These are phyloP conservation scores for Obba rivulosa DNA, from an alignment of 768 basidiomycete genomes.

Conservation along the genomic window DNA sequence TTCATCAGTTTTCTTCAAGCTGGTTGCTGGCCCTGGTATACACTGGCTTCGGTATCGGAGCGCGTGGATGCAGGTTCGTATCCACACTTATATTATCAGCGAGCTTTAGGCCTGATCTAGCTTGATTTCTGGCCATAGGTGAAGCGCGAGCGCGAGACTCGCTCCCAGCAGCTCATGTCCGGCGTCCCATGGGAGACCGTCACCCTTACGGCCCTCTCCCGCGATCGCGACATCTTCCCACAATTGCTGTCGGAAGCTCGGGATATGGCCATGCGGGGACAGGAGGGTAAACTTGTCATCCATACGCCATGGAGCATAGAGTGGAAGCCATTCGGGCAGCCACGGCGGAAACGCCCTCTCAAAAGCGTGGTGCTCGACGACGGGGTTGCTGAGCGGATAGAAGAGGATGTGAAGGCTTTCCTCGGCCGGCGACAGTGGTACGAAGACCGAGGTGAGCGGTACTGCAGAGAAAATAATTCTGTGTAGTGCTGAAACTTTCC, in stretches of 20 bases:
- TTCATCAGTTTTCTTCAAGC: slow-evolving; percentile 80
- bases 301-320: slow-evolving; percentile 96
- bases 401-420: slow-evolving; percentile 76
- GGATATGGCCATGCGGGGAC: slow-evolving; percentile 75
- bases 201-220: slow-evolving; percentile 86
- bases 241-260: slow-evolving; percentile 82
- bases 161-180: slow-evolving; percentile 85
- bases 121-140: slow-evolving; percentile 50
- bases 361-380: slow-evolving; percentile 83
- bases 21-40: slow-evolving; percentile 94
- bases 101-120: not conserved
- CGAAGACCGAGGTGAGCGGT: slow-evolving; percentile 77
- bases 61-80: slow-evolving; percentile 90
- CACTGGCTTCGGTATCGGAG: slow-evolving; percentile 89
- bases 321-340: slow-evolving; percentile 94
- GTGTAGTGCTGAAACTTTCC: not conserved
- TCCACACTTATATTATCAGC: not conserved
- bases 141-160: slow-evolving; percentile 90
- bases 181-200: slow-evolving; percentile 98
- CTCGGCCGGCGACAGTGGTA: slow-evolving; percentile 88
- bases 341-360: slow-evolving; percentile 79
- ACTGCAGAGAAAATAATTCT: not conserved
- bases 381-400: slow-evolving; percentile 82
- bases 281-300: slow-evolving; percentile 93
- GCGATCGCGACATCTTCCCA: slow-evolving; percentile 79